Conservation (phyloP, 805 yeast species). For the Wickerhamomyces subpelliculosus region DNA sequence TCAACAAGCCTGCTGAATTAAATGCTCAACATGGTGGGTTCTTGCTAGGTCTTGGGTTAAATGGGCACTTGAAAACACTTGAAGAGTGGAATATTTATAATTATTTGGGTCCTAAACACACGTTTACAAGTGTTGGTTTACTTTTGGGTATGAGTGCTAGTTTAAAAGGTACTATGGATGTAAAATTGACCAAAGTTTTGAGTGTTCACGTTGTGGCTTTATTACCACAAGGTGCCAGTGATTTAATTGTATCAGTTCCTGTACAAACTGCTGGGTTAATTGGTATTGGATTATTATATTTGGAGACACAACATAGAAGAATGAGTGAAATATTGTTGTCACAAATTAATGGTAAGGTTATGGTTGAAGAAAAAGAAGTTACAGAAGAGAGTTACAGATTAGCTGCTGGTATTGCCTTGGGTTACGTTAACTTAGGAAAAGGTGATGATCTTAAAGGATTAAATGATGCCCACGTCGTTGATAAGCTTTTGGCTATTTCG, state of each 20-base stretch:
- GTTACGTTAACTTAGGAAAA: conserved; percentile 74
- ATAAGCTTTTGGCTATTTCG: conserved; percentile 50
- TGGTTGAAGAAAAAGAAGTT: conserved; percentile 44
- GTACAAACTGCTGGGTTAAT: conserved; percentile 90
- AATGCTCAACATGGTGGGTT: conserved; percentile 93
- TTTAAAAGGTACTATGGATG: conserved; percentile 72
- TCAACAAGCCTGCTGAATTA: conserved; percentile 65
- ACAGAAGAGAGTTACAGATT: conserved; percentile 76
- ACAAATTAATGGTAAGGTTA: conserved; percentile 53
- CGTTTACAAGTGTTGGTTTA: conserved; percentile 78
- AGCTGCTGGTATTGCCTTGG: conserved; percentile 85
- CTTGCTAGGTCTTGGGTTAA: conserved; percentile 82
- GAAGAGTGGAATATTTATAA: conserved; percentile 98
- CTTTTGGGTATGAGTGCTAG: conserved; percentile 92
- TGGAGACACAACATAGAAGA: conserved; percentile 72
- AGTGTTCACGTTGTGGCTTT: conserved; percentile 91
- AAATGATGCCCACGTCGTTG: conserved; percentile 59
- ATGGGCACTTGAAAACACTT: conserved; percentile 74
- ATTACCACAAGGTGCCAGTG: conserved; percentile 85
- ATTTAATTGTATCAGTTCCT: conserved; percentile 70
- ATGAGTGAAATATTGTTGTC: conserved; percentile 75
- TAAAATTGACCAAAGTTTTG: conserved; percentile 80
- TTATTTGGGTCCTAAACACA: conserved; percentile 83
- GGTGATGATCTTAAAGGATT: conserved; percentile 56
- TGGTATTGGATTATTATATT: conserved; percentile 82